These are phyloP conservation scores for Gamsiella multidivaricata DNA, from an alignment of 192 early-diverging fungal species.

Conservation along the genomic window DNA sequence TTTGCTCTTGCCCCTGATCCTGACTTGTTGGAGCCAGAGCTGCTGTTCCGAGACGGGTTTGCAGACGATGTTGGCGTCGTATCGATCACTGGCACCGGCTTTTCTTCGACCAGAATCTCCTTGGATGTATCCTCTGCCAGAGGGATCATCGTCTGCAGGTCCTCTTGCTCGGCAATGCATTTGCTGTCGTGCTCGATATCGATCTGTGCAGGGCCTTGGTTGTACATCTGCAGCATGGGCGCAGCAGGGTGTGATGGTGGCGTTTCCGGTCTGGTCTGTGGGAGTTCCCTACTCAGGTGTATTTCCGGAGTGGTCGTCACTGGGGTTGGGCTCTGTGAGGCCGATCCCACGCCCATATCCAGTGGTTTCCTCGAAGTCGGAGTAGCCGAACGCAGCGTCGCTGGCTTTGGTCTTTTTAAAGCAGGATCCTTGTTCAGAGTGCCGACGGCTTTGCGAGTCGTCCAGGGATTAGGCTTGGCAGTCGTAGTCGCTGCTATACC, in stretches of 20 bases:
- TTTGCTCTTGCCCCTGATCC: background rate
- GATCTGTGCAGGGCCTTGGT: background rate
- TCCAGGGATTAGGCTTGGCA: slow-evolving; percentile 36
- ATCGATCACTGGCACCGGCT: background rate
- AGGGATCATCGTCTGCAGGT: slow-evolving; percentile 6
- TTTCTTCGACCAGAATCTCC: slow-evolving; percentile 10
- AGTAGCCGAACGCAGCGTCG: background rate
- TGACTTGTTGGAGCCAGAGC: background rate
- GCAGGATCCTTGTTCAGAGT: slow-evolving; percentile 2
- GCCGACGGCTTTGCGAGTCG: slow-evolving; percentile 29
- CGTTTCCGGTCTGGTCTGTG: no score
- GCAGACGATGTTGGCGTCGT: background rate
- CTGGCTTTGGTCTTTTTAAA: slow-evolving; percentile 9
- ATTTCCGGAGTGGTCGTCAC: no score
- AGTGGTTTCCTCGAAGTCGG: background rate
- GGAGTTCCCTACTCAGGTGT: no score
- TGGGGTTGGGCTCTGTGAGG: no score
- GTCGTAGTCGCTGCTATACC: slow-evolving; percentile 1
- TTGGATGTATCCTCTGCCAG: slow-evolving; percentile 17
- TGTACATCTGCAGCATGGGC: background rate
- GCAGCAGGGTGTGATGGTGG: background rate
- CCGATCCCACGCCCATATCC: no score
- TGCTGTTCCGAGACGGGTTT: background rate
- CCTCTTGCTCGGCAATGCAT: slow-evolving; percentile 34
- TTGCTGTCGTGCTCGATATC: slow-evolving; percentile 31